phyloP scores from a whole-genome alignment of 176 grass and related monocot genomes.

The Zoysia pacifica region DNA sequence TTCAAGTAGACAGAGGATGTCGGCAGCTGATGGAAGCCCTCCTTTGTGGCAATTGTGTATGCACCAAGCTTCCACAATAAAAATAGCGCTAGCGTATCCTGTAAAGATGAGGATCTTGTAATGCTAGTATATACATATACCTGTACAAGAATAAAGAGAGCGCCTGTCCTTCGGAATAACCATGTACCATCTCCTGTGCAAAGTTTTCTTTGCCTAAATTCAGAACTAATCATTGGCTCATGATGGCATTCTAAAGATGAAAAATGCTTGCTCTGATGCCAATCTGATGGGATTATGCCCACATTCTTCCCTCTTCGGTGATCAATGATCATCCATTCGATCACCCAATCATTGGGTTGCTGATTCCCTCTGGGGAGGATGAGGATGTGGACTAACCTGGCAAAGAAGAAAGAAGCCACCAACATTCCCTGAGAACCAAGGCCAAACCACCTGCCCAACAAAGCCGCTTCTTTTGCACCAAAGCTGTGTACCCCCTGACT shows the following conservation, averaged over 20 bases:
- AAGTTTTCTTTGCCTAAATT: constrained; percentile 26
- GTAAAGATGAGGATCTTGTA: constrained; percentile 35
- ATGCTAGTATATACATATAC: constrained; percentile 37
- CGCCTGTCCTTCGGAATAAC: constrained; percentile 27
- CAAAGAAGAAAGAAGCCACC: constrained; percentile 34
- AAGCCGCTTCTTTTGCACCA: constrained; percentile 34
- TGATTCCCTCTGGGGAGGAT: constrained; percentile 34
- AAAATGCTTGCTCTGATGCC: constrained; percentile 41
- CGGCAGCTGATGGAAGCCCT: constrained; percentile 21
- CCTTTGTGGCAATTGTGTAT: neutral
- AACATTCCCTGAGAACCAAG: constrained; percentile 30
- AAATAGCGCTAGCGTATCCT: constrained; percentile 12
- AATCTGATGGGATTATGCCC: constrained; percentile 41
- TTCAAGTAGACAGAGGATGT: constrained; percentile 8
- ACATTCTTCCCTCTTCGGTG: constrained; percentile 41
- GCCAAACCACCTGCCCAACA: constrained; percentile 39
- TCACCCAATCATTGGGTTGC: constrained; percentile 57
- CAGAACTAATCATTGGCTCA: constrained; percentile 46
- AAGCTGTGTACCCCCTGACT: constrained; percentile 19
- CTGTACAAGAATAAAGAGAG: constrained; percentile 45
- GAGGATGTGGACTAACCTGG: constrained; percentile 50
- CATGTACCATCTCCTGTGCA: constrained; percentile 33
- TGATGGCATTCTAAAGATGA: constrained; percentile 43
- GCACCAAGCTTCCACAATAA: constrained; percentile 1
- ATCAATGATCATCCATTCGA: constrained; percentile 50